A percentile compares a stretch with the other conserved stretches of the same genome.
Evolutionary conservation across 495 filamentous ascomycete species (phyloP).

Genomic region (Neurospora tetraspora): DNA sequence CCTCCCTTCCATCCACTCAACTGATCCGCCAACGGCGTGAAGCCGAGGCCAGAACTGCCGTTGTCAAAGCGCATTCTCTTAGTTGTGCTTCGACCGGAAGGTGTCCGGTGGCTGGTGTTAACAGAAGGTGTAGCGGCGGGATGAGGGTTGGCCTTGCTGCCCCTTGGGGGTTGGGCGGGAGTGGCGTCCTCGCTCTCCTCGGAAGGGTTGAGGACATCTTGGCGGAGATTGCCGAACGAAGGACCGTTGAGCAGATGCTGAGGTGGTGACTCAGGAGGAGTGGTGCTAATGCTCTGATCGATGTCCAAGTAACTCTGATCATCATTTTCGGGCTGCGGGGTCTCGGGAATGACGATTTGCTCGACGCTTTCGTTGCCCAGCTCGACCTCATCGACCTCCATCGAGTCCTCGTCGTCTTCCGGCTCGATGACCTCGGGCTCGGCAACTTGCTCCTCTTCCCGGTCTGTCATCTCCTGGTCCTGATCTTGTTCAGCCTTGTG

Average conservation of each 20-base stretch:
- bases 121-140: not conserved
- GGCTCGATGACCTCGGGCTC: not conserved
- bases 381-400: constrained; percentile 12
- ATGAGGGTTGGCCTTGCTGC: not conserved
- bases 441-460: not conserved
- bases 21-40: not conserved
- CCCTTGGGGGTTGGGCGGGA: not conserved
- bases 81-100: constrained; percentile 12
- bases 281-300: not conserved
- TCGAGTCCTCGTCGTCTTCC: not conserved
- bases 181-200: not conserved
- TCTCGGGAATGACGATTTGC: not conserved
- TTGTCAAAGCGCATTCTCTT: constrained; percentile 8
- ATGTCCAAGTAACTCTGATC: not conserved
- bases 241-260: not conserved
- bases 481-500: not conserved
- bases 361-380: constrained; percentile 6
- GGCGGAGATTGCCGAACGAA: not conserved
- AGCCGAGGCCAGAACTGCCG: not conserved
- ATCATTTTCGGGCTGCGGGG: not conserved
- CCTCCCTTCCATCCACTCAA: constrained; percentile 5
- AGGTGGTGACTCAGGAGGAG: not conserved
- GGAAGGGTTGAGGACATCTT: not conserved
- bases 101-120: not conserved
- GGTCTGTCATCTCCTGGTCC: not conserved